Conservation (phyloP, 148 eudicot genomes). For the Nepenthes gracilis region DNA sequence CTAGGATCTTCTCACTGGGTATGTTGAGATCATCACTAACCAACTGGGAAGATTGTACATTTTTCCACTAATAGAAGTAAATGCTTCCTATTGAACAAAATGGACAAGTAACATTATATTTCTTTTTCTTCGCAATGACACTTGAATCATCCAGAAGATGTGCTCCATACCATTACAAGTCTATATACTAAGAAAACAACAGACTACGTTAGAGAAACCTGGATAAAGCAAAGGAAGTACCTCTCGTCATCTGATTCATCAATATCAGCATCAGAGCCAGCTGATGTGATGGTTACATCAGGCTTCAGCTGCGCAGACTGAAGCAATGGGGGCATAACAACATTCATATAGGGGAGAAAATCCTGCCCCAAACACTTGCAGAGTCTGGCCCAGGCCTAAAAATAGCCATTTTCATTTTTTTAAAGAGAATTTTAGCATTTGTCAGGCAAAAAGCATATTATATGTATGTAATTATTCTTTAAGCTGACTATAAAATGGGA, state of each 20-base stretch:
- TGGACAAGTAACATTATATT: no score
- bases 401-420: neutral
- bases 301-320: conserved; percentile 98
- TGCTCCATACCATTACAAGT: no score
- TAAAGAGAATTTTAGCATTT: neutral
- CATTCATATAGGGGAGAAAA: conserved; percentile 92
- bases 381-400: conserved; percentile 97
- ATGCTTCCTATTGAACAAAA: no score
- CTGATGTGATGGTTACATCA: conserved; percentile 89
- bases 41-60: no score
- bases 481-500: conserved; percentile 1
- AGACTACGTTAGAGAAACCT: neutral
- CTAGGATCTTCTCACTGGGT: no score
- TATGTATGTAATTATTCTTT: no score
- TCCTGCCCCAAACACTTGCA: conserved; percentile 99
- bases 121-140: no score
- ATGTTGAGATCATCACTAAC: no score
- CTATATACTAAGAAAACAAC: no score
- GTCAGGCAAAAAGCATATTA: neutral
- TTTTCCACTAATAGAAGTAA: no score
- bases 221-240: conserved; percentile 11
- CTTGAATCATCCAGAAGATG: no score
- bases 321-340: conserved; percentile 95
- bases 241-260: conserved; percentile 98
- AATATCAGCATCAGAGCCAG: conserved; percentile 80